Evolutionary conservation across 805 yeast species (phyloP), one percentile per base, ranked within the genome.

Genomic region (Cyberlindnera samutprakarnensis): DNA sequence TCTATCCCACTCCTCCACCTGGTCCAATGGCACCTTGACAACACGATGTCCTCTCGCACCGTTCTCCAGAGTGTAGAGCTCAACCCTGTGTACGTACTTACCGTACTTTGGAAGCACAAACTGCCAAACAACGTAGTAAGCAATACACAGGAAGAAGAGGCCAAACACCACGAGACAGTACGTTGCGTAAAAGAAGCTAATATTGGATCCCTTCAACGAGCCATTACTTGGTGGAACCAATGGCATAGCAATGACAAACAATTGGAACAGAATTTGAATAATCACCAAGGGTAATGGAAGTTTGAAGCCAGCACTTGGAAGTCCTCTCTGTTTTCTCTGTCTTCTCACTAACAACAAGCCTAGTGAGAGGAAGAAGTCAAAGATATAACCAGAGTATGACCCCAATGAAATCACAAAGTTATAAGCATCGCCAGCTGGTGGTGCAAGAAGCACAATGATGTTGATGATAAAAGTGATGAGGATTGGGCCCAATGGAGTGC

Each of bases 401-500:
- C 80, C 78, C 58, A 83, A 65, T 55, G 81, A 64, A 44, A 66
- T 50, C 41, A 83, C 72, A 51, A 82, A 78, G 55, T 80, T 78
- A 60, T 79, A 83, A 30, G 90, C 90, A 50, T 80, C 88, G 33
- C 88, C 90, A n/a, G 87, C 80, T 13, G 90, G 88, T 20, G 83
- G 82, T 7, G 86, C 88, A 30, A 79, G 49, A 38, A 82, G 70
- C 29, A 84, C 74, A 31, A 81, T 63, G 24, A 77, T 54, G 57
- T 85, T 79, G 14, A 81, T 76, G 27, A 76, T 53, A 69, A 80
- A 81, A 48, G 81, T 88, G 52, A 78, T 76, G 44, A 76, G 64
- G 31, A 83, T 62, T 32, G 87, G 90, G 18, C 76, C 72, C 36
- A 66, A 55, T 22, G 74, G 72, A 14, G 70, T 51, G 31, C 53